Base-by-base conservation (phyloP, 345 rosid genomes). In the Capsella bursapastoris region DNA sequence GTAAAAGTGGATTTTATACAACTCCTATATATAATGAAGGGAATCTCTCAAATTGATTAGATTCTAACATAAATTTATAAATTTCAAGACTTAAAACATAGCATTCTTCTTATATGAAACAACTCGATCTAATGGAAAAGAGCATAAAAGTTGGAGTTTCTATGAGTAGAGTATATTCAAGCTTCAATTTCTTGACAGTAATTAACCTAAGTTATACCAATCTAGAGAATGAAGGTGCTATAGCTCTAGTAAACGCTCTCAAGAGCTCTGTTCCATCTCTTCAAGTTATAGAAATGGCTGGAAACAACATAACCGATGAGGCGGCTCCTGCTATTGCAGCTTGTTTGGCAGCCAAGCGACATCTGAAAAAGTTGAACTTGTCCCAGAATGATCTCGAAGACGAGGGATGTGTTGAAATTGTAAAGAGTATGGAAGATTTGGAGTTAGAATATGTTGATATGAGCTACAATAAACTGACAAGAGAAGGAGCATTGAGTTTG, bases 321-420 rank as follows among this genome's bases (percentile, higher is more conserved):
- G 90, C 89, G 74, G 85, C 87, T 78, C 77, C 94, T 0, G 3
- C 9, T 65, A 25, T 90, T 16, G 80, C 84, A 73, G 84, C 83
- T 51, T 92, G 88, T 77, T 66, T 89, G 55, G 85, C 71, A 40
- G 78, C 67, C 14, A 92, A 87, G 83, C 79, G 68, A 48, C 76
- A 67, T 57, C 87, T 92, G 8, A 79, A 81, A 58, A 86, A 84
- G 85, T 76, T 92, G 83, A 88, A 84, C 79, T 76, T 92, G 87
- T 74, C 86, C 45, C 88, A 90, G 75, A 92, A 90, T 70, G 92
- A 92, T 68, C 87, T 92, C 3, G 83, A 83, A 82, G 96, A 92
- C 57, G 87, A 84, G 73, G 96, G 97, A 48, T 72, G 84, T 18
- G 78, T 86, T 71, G 84, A 51, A 67, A 82, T 92, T 48, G 78